Evolutionary conservation across 2,329 filamentous ascomycete species (phyloP), one percentile per base, ranked within the genome.

Genomic region (Raffaelea ambrosiae): DNA sequence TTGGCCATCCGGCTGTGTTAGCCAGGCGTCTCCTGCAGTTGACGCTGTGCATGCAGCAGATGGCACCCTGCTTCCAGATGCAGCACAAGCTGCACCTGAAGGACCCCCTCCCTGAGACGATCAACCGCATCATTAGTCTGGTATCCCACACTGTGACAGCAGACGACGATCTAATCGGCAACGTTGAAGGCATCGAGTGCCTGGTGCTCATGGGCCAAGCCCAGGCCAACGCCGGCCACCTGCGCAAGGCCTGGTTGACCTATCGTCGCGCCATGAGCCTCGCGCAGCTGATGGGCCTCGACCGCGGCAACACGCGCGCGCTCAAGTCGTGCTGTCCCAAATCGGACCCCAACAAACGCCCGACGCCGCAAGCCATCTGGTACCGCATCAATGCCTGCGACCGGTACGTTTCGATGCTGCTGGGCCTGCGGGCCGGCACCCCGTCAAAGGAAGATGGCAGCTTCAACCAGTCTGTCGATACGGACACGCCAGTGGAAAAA

Each of bases 161-260:
- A 4, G 70, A 77, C 35, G 73, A 79, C 40, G 70, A 76, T 36
- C 60, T 81, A 4, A 59, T 74, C 1, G 69, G 70, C 20, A 73
- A 68, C 3, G 55, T 72, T 1, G 75, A 80, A 55, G 76, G 75
- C 2, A 56, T 80, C 1, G 72, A 79, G 57, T 72, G 71, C 44
- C 60, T 81, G 0, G 56, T 71, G 20, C 58, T 81, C 0, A 63
- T 74, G 35, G 64, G 66, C 18, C 58, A 73, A 46, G 76, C 71
- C 54, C 71, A 77, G 46, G 64, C 66, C 35, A 77, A 79, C 48
- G 66, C 65, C 1, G 77, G 77, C 1, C 76, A 76, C 40, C 61
- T 78, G 2, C 69, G 75, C 20, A 72, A 73, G 40, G 65, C 74
- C 3, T 81, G 76, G 76, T 58, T 81, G 20, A 66, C 63, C 7